A percentile compares a stretch with the other conserved stretches of the same genome.
These are phyloP conservation scores for Podospora bellae-mahoneyi DNA, from an alignment of 495 filamentous ascomycete species.

Conservation along the genomic window DNA sequence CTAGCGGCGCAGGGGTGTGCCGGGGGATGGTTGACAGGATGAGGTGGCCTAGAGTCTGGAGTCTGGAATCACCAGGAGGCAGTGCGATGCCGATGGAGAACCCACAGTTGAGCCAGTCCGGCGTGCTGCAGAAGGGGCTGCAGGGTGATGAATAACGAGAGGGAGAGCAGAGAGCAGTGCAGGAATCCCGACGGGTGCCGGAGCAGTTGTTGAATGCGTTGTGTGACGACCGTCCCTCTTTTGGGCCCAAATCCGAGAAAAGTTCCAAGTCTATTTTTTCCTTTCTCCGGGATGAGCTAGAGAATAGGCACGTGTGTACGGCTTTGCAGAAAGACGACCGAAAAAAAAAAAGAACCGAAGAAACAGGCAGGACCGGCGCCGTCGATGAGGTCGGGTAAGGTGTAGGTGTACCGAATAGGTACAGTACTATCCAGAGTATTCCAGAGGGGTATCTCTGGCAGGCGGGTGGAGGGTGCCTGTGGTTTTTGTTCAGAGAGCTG, in stretches of 20 bases:
- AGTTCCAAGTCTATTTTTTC: background rate
- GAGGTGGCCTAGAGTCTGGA: background rate
- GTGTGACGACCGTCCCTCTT: conserved; percentile 13
- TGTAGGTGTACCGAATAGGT: background rate
- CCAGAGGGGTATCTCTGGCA: background rate
- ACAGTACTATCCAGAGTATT: background rate
- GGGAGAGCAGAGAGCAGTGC: background rate
- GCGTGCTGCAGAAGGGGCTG: conserved; percentile 13
- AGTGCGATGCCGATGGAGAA: background rate
- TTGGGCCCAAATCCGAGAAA: conserved; percentile 2
- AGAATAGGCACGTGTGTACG: background rate
- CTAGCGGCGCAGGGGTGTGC: conserved; percentile 2
- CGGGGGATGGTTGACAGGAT: background rate
- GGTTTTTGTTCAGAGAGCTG: conserved; percentile 3
- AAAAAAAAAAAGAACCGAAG: background rate
- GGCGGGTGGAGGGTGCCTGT: background rate
- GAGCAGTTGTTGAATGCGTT: conserved; percentile 14
- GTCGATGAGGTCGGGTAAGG: background rate
- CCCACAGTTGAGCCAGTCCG: conserved; percentile 1
- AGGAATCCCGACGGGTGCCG: conserved; percentile 21
- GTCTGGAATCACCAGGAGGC: background rate
- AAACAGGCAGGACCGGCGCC: conserved; percentile 14
- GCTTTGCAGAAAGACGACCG: background rate
- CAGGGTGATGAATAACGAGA: conserved; percentile 9
- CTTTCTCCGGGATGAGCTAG: background rate